Conservation (phyloP, 306 rosid species). For the Sechiopsis laciniata region DNA sequence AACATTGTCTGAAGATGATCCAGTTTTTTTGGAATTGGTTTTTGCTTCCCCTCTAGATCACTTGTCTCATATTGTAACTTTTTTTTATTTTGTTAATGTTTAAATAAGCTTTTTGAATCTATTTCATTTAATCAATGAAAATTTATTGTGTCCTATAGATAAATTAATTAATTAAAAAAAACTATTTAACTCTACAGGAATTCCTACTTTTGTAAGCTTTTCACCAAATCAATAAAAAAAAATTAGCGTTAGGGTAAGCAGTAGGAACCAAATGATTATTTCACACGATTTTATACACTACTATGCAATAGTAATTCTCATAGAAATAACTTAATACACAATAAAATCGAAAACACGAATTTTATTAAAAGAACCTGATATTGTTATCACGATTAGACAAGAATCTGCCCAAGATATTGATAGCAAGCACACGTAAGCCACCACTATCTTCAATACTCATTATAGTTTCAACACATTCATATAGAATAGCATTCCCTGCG, state of each 20-base stretch:
- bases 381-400: slow-evolving; percentile 95
- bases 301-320: too few relatives aligned
- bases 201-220: slow-evolving; percentile 10
- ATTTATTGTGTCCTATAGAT: too few relatives aligned
- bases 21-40: too few relatives aligned
- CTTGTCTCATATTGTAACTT: too few relatives aligned
- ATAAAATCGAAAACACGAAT: background rate
- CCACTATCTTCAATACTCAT: slow-evolving; percentile 96
- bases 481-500: slow-evolving; percentile 92
- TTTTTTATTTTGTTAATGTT: too few relatives aligned
- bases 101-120: too few relatives aligned
- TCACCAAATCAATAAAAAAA: background rate
- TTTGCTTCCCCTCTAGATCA: too few relatives aligned
- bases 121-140: too few relatives aligned
- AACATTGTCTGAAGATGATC: too few relatives aligned
- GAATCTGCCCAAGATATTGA: slow-evolving; percentile 94
- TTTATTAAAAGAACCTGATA: slow-evolving; percentile 59
- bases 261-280: slow-evolving; percentile 5
- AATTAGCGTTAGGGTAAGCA: background rate
- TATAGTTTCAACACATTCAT: slow-evolving; percentile 92
- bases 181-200: background rate
- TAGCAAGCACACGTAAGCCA: slow-evolving; percentile 95
- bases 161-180: too few relatives aligned
- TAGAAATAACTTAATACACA: slow-evolving; percentile 18
- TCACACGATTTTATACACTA: background rate